Evolutionary conservation across 148 eudicot species (phyloP).

Genomic region (Amaranthus hypochondriacus): DNA sequence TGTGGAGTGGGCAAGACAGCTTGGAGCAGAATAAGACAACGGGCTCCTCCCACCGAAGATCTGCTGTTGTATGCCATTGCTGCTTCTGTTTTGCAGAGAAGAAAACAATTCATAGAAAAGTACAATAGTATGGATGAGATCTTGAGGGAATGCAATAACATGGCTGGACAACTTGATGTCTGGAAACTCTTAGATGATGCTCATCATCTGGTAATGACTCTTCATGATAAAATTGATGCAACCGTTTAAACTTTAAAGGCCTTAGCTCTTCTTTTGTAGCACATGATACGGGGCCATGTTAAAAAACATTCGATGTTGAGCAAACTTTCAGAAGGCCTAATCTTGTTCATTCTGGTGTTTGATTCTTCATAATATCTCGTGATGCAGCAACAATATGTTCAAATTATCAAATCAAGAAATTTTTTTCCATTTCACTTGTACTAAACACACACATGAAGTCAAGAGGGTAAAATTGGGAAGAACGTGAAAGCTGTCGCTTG

Average conservation of each 20-base stretch:
- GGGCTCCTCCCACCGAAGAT: constrained; percentile 96
- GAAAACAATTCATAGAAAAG: constrained; percentile 84
- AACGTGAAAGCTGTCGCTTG: too few species aligned
- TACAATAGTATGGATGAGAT: constrained; percentile 97
- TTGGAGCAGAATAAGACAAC: constrained; percentile 85
- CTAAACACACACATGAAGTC: too few species aligned
- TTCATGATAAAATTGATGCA: constrained; percentile 73
- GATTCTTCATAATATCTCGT: too few species aligned
- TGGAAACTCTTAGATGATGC: constrained; percentile 97
- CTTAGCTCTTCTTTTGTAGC: too few species aligned
- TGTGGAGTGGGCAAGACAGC: constrained; percentile 87
- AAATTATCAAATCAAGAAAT: too few species aligned
- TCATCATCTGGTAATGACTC: constrained; percentile 76
- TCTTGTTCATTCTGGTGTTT: too few species aligned
- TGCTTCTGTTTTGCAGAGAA: constrained; percentile 86
- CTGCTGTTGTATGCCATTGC: constrained; percentile 85
- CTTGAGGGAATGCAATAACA: constrained; percentile 80
- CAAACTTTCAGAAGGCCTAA: too few species aligned
- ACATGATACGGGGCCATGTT: too few species aligned
- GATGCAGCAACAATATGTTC: too few species aligned
- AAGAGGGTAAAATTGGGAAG: too few species aligned
- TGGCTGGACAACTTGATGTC: constrained; percentile 93
- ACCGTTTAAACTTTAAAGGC: constrained; percentile 18
- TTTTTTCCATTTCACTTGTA: too few species aligned
- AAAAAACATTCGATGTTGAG: too few species aligned